Percentiles rank a stretch among this genome's conserved stretches.
Conservation (phyloP, 1,284 basidiomycete species). For the Clitocybe nebularis region DNA sequence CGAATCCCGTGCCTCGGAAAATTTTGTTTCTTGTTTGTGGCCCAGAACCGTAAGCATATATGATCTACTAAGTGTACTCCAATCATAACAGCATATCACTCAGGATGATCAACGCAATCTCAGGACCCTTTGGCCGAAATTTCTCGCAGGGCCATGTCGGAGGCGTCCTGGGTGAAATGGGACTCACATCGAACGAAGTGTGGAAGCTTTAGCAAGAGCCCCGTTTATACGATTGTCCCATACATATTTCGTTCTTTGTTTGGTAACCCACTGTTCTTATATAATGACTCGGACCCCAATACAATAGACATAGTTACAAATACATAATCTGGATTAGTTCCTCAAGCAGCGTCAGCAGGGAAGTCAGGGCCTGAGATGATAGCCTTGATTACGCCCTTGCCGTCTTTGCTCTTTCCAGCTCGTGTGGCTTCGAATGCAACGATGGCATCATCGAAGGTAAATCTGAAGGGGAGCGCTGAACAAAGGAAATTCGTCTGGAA, state of each 20-base stretch:
- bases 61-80: conserved; percentile 1
- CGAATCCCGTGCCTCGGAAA: conserved; percentile 28
- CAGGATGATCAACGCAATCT: conserved; percentile 73
- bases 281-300: no score
- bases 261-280: no score
- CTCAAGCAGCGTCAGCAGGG: conserved; percentile 28
- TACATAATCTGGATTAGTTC: conserved; percentile 7
- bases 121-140: conserved; percentile 73
- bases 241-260: no score
- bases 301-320: conserved; percentile 8
- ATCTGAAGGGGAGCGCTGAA: conserved; percentile 40
- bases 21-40: conserved; percentile 73
- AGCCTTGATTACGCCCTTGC: conserved; percentile 69
- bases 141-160: conserved; percentile 69
- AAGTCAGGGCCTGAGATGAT: conserved; percentile 77
- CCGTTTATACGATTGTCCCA: no score
- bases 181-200: conserved; percentile 59
- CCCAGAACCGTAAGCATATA: conserved; percentile 64
- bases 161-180: conserved; percentile 64
- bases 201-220: conserved; percentile 52
- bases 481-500: background rate
- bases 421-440: conserved; percentile 80
- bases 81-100: conserved; percentile 8
- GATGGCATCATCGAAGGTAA: conserved; percentile 69
- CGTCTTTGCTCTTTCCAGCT: conserved; percentile 76